These are phyloP conservation scores for Blastocystis sp. DNA, from an alignment of 352 stramenopile genomes.

Conservation along the genomic window DNA sequence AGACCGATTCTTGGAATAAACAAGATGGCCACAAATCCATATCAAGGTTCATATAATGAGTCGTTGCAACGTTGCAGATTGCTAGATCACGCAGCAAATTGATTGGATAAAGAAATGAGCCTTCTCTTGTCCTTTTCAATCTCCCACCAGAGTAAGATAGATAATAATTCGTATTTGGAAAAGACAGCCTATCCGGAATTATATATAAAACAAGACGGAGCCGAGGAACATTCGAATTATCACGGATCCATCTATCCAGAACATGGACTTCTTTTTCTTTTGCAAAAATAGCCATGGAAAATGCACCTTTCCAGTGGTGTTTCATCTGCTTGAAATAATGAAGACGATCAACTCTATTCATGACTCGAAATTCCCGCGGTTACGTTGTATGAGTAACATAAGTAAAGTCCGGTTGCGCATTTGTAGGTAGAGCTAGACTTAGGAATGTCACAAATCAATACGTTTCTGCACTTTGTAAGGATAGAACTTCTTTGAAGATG, in stretches of 20 bases:
- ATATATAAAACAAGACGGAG: conserved; percentile 11
- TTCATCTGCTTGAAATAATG: background rate
- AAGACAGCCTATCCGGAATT: background rate
- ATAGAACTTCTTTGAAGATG: background rate
- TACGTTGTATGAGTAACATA: conserved; percentile 11
- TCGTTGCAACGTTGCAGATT: conserved; percentile 15
- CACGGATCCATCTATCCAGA: background rate
- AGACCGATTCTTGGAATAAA: background rate
- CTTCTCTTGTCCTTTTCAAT: background rate
- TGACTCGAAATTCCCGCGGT: background rate
- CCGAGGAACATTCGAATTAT: background rate
- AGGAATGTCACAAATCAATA: background rate
- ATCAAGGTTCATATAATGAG: conserved; percentile 37
- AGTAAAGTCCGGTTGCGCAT: background rate
- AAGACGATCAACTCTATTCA: conserved; percentile 22
- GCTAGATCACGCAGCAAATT: conserved; percentile 20
- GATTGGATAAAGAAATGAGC: conserved; percentile 27
- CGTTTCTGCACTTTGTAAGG: background rate
- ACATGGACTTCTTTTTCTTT: background rate
- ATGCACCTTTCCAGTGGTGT: conserved; percentile 1
- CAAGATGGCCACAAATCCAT: conserved; percentile 57
- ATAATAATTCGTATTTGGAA: background rate
- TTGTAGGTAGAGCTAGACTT: background rate
- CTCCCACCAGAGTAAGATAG: background rate
- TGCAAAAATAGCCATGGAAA: conserved; percentile 13